These are phyloP conservation scores for Pseudogymnoascus pannorum DNA, from an alignment of 2,329 filamentous ascomycete genomes.

Conservation along the genomic window DNA sequence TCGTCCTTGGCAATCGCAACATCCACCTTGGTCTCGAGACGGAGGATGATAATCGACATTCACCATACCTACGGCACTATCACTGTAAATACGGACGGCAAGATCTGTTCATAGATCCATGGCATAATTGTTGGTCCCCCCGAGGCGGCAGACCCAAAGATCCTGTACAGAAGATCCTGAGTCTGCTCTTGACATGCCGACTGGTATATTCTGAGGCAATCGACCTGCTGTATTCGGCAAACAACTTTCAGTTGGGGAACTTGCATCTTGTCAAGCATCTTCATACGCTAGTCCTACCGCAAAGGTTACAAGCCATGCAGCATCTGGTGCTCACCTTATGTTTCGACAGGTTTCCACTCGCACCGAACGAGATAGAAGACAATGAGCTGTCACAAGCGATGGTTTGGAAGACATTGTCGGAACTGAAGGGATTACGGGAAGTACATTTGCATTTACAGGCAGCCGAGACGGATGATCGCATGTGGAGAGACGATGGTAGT, in stretches of 20 bases:
- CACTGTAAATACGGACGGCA: not conserved
- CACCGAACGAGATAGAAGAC: not conserved
- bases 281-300: not conserved
- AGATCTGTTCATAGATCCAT: not conserved
- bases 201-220: slow-evolving; percentile 1
- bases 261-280: not conserved
- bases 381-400: not conserved
- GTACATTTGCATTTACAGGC: not conserved
- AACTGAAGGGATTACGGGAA: not conserved
- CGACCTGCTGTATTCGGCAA: not conserved
- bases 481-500: not conserved
- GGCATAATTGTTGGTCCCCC: not conserved
- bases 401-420: not conserved
- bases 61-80: not conserved
- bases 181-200: not conserved
- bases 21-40: not conserved
- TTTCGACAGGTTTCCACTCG: not conserved
- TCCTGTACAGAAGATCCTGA: not conserved
- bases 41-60: not conserved
- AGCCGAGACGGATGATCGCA: not conserved
- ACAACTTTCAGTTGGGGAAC: not conserved
- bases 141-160: not conserved
- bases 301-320: not conserved
- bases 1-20: not conserved
- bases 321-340: not conserved